Evolutionary conservation across 768 basidiomycete species (phyloP).

Genomic region (Cystofilobasidium capitatum): DNA sequence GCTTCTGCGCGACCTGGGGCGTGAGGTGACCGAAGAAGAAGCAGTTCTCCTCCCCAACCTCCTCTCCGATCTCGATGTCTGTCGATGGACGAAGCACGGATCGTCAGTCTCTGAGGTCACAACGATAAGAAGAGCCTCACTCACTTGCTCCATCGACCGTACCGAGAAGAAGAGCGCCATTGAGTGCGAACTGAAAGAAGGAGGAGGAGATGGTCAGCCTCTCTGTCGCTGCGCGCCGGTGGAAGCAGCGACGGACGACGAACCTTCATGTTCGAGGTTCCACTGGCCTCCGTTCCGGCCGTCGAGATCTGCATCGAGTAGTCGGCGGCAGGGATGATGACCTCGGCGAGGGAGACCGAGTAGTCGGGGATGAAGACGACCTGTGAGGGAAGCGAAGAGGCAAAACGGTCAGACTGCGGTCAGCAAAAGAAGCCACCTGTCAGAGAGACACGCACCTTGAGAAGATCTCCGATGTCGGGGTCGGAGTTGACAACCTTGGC

Average conservation of each 20-base stretch:
- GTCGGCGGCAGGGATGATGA: slow-evolving; percentile 81
- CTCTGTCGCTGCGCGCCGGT: too few relatives aligned
- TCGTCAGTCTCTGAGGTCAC: background rate
- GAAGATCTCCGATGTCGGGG: slow-evolving; percentile 68
- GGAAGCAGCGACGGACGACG: too few relatives aligned
- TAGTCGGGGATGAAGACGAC: slow-evolving; percentile 96
- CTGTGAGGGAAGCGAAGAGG: background rate
- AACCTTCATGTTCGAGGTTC: slow-evolving; percentile 41
- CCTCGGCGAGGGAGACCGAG: slow-evolving; percentile 66
- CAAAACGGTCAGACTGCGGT: background rate
- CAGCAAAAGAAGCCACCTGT: background rate
- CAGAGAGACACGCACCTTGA: slow-evolving; percentile 44
- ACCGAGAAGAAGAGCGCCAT: slow-evolving; percentile 78
- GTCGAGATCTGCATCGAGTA: slow-evolving; percentile 96
- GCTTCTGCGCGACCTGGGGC: slow-evolving; percentile 71
- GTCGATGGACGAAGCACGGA: slow-evolving; percentile 46
- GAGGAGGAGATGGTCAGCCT: too few relatives aligned
- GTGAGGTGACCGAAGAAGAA: slow-evolving; percentile 62
- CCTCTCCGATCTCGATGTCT: slow-evolving; percentile 83
- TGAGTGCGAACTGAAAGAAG: slow-evolving; percentile 80
- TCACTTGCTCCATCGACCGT: slow-evolving; percentile 41
- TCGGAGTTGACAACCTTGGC: slow-evolving; percentile 69
- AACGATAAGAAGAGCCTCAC: slow-evolving; percentile 28
- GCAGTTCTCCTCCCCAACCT: slow-evolving; percentile 84
- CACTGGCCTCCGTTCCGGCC: slow-evolving; percentile 73